Conservation (phyloP, 139 green algal species). For the Medakamo hakoo region DNA sequence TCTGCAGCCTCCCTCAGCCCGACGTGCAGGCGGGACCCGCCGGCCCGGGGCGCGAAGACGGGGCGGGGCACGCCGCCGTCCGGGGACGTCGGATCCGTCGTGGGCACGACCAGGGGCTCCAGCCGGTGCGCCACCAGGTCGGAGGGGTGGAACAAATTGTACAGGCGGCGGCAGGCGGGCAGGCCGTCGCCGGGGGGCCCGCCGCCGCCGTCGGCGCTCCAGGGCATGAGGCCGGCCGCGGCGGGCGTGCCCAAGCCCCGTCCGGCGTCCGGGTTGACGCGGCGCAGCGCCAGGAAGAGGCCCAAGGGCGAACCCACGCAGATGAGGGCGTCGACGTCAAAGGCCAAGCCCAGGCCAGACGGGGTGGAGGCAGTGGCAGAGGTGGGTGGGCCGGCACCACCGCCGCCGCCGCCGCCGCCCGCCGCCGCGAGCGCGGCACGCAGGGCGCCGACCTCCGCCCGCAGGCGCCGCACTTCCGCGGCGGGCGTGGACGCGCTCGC, state of each 20-base stretch:
- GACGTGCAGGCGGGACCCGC: slow-evolving; percentile 39
- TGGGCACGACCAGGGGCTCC: slow-evolving; percentile 34
- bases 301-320: slow-evolving; percentile 48
- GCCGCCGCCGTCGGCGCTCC: slow-evolving; percentile 4
- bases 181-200: slow-evolving; percentile 20
- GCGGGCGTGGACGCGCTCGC: neutral
- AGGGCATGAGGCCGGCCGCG: slow-evolving; percentile 7
- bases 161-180: slow-evolving; percentile 30
- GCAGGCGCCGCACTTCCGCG: neutral
- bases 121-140: slow-evolving; percentile 52
- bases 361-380: neutral
- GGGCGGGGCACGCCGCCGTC: neutral
- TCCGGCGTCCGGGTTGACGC: slow-evolving; percentile 17
- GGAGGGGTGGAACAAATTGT: slow-evolving; percentile 61
- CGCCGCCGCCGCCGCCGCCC: slow-evolving; percentile 10
- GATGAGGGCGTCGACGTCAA: slow-evolving; percentile 46
- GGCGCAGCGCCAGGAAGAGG: slow-evolving; percentile 48
- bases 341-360: slow-evolving; percentile 8
- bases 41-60: slow-evolving; percentile 11
- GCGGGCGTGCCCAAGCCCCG: slow-evolving; percentile 16
- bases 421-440: slow-evolving; percentile 4
- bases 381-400: neutral
- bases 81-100: too few relatives aligned
- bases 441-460: neutral
- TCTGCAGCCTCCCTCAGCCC: slow-evolving; percentile 1